Evolutionary conservation across 1,284 basidiomycete species (phyloP).

Genomic region (Tilletia horrida): DNA sequence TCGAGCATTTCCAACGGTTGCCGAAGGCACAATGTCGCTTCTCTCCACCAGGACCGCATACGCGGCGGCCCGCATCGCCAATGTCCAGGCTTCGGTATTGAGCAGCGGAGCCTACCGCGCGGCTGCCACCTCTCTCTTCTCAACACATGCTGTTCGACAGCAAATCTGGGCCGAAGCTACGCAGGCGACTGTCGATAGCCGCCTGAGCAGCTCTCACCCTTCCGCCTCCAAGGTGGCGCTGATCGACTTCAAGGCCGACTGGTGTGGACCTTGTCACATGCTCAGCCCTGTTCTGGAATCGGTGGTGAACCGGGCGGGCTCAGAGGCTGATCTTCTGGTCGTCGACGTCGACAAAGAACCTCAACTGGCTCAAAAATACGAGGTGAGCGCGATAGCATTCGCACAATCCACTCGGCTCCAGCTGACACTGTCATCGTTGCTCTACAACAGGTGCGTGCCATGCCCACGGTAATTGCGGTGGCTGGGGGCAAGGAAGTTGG

Average conservation of each 20-base stretch:
- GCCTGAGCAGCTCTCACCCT: slow-evolving; percentile 3
- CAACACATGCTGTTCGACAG: not conserved
- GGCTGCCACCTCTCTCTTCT: not conserved
- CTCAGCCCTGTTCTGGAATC: not conserved
- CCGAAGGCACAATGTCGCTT: too few species aligned
- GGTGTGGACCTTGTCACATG: slow-evolving; percentile 11
- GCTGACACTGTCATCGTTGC: not conserved
- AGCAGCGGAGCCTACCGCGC: not conserved
- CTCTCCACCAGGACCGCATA: too few species aligned
- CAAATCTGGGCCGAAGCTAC: slow-evolving; percentile 7
- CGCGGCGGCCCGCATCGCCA: too few species aligned
- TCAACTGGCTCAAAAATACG: not conserved
- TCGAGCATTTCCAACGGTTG: too few species aligned
- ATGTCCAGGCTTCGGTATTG: too few species aligned
- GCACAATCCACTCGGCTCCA: not conserved
- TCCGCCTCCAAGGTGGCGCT: slow-evolving; percentile 1
- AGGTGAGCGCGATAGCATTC: not conserved
- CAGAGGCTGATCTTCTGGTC: slow-evolving; percentile 7
- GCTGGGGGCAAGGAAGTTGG: not conserved
- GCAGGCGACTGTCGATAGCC: not conserved
- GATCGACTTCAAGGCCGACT: slow-evolving; percentile 4
- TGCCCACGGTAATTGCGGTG: slow-evolving; percentile 5
- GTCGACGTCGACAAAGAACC: slow-evolving; percentile 14
- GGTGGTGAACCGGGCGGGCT: not conserved
- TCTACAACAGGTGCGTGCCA: slow-evolving; percentile 7